Percentiles rank a stretch among this genome's conserved stretches.
These are phyloP conservation scores for Blastomyces gilchristii DNA, from an alignment of 2,329 filamentous ascomycete genomes.

Conservation along the genomic window DNA sequence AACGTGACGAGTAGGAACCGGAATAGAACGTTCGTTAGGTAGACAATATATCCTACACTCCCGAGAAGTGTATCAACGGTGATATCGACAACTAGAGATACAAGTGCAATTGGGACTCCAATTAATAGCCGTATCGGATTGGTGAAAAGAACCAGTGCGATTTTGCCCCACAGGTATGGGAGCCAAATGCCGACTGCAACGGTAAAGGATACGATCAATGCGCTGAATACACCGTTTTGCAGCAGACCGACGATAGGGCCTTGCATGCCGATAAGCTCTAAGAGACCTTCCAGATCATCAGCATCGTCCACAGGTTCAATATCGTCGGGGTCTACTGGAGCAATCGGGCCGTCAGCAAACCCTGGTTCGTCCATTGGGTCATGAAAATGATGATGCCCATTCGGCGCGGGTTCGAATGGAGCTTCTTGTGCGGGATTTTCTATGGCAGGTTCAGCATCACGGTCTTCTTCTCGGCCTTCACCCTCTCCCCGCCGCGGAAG, in stretches of 20 bases:
- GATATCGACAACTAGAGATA: constrained; percentile 66
- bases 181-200: constrained; percentile 78
- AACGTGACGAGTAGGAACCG: constrained; percentile 28
- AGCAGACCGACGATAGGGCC: constrained; percentile 81
- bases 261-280: constrained; percentile 94
- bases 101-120: constrained; percentile 59
- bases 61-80: constrained; percentile 66
- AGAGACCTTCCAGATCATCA: constrained; percentile 89
- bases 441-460: constrained; percentile 44
- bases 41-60: constrained; percentile 45
- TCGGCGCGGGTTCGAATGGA: constrained; percentile 48
- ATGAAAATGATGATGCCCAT: constrained; percentile 29
- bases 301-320: constrained; percentile 54
- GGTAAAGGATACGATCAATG: constrained; percentile 77
- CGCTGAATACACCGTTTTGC: constrained; percentile 91
- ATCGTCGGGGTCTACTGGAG: constrained; percentile 35
- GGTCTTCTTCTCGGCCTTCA: constrained; percentile 32
- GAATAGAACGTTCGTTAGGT: constrained; percentile 28
- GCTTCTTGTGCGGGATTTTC: constrained; percentile 50
- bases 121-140: constrained; percentile 60
- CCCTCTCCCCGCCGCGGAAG: constrained; percentile 26
- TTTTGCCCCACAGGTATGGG: constrained; percentile 83
- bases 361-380: not conserved
- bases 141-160: constrained; percentile 67
- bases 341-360: constrained; percentile 1